Conservation (phyloP, 2,329 filamentous ascomycete genomes). For the Dendryphion nanum region DNA sequence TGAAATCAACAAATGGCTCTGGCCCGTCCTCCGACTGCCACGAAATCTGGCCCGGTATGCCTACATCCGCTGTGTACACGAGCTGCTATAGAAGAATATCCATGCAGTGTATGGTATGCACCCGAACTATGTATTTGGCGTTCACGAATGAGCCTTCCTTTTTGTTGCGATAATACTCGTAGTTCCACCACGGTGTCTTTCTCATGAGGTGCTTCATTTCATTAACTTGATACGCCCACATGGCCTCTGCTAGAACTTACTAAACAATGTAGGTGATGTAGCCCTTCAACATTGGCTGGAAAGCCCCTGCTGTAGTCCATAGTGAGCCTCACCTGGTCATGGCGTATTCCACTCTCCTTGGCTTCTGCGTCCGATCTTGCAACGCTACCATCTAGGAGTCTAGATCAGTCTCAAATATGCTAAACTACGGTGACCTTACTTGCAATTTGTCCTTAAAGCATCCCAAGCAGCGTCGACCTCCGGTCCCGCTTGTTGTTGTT, state of each 20-base stretch:
- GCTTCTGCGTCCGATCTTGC: conserved; percentile 53
- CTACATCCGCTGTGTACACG: conserved; percentile 63
- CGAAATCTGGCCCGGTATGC: conserved; percentile 62
- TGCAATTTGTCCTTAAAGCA: conserved; percentile 52
- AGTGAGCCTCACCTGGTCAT: conserved; percentile 56
- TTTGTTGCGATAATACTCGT: conserved; percentile 54
- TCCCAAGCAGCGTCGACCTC: conserved; percentile 60
- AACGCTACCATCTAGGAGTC: conserved; percentile 35
- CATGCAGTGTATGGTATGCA: conserved; percentile 60
- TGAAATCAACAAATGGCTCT: conserved; percentile 61
- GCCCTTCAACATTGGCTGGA: conserved; percentile 56
- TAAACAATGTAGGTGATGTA: conserved; percentile 60
- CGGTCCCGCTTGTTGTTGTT: conserved; percentile 50
- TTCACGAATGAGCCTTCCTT: conserved; percentile 57
- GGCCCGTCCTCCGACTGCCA: conserved; percentile 47
- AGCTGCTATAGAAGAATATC: conserved; percentile 62
- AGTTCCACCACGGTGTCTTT: conserved; percentile 59
- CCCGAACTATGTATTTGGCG: conserved; percentile 53
- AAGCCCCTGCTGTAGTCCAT: conserved; percentile 59
- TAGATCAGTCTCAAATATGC: background rate
- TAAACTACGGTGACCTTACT: conserved; percentile 13
- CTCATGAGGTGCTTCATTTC: conserved; percentile 61
- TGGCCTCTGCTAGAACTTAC: too few species aligned
- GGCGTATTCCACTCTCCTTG: conserved; percentile 49
- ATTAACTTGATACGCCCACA: too few species aligned